Percentiles rank a stretch among this genome's conserved stretches.
Evolutionary conservation across 352 stramenopile genomes (phyloP).

Genomic region (Globisporangium lucens): DNA sequence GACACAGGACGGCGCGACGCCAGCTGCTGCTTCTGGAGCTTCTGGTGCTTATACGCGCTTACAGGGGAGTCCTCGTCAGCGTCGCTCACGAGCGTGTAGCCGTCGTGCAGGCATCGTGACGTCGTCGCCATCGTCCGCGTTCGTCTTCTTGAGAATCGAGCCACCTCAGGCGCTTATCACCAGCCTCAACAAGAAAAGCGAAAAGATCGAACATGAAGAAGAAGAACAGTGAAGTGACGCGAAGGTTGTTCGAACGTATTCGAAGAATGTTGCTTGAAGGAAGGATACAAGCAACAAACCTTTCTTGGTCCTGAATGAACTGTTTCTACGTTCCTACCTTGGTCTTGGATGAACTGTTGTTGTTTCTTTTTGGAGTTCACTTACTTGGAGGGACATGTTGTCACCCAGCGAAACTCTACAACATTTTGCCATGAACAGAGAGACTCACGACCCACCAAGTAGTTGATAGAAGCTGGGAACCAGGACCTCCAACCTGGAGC

Average conservation of each 20-base stretch:
- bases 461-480: too few species aligned
- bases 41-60: not conserved
- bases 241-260: not conserved
- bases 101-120: not conserved
- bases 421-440: too few species aligned
- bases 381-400: too few species aligned
- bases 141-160: not conserved
- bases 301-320: too few species aligned
- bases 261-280: not conserved
- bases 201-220: not conserved
- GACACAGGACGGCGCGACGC: not conserved
- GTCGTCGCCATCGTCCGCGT: not conserved
- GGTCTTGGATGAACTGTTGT: too few species aligned
- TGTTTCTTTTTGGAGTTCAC: too few species aligned
- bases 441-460: too few species aligned
- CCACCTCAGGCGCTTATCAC: not conserved
- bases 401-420: too few species aligned
- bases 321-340: too few species aligned
- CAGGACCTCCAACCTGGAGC: too few species aligned
- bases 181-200: not conserved
- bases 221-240: not conserved
- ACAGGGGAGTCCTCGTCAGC: not conserved
- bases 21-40: not conserved
- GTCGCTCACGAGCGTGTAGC: slow-evolving; percentile 5
- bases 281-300: too few species aligned